A percentile compares a stretch with the other conserved stretches of the same genome.
Conservation (phyloP, 2,329 filamentous ascomycete species). For the Penicillium sp. region DNA sequence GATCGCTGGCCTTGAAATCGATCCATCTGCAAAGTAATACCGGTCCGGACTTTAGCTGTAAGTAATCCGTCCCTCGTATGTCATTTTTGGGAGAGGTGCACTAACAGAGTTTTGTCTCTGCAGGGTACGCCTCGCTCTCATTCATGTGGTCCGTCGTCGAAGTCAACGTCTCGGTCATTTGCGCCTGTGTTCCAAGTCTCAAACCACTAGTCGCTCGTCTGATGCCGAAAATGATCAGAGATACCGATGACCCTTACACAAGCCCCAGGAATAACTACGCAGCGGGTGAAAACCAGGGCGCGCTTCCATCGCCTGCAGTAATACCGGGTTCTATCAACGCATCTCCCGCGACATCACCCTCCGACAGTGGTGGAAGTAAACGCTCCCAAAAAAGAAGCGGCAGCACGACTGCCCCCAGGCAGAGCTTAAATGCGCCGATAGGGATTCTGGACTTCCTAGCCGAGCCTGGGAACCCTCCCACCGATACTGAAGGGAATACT, state of each 20-base stretch:
- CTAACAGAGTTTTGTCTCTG: conserved; percentile 22
- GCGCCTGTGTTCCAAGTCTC: conserved; percentile 87
- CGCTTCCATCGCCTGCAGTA: conserved; percentile 17
- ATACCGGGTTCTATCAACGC: conserved; percentile 2
- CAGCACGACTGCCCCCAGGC: conserved; percentile 13
- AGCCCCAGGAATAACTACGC: conserved; percentile 16
- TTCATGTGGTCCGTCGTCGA: conserved; percentile 95
- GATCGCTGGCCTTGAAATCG: conserved; percentile 30
- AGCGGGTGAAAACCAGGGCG: conserved; percentile 14
- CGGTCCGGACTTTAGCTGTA: conserved; percentile 58
- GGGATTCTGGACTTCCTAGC: conserved; percentile 59
- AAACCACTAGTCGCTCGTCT: conserved; percentile 78
- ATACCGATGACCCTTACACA: conserved; percentile 40
- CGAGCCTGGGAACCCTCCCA: conserved; percentile 47
- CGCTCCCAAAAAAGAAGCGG: conserved; percentile 23
- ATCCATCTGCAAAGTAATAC: conserved; percentile 44
- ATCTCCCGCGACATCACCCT: conserved; percentile 13
- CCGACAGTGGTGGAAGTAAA: conserved; percentile 23
- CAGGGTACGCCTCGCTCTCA: conserved; percentile 78
- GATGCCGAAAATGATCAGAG: conserved; percentile 60
- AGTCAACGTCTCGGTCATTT: conserved; percentile 87
- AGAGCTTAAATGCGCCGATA: conserved; percentile 19
- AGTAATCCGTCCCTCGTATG: background rate
- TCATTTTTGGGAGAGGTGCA: background rate
- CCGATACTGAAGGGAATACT: conserved; percentile 44